Base-by-base conservation (phyloP, 78 protist species). In the Dictyostelium capitatum region DNA sequence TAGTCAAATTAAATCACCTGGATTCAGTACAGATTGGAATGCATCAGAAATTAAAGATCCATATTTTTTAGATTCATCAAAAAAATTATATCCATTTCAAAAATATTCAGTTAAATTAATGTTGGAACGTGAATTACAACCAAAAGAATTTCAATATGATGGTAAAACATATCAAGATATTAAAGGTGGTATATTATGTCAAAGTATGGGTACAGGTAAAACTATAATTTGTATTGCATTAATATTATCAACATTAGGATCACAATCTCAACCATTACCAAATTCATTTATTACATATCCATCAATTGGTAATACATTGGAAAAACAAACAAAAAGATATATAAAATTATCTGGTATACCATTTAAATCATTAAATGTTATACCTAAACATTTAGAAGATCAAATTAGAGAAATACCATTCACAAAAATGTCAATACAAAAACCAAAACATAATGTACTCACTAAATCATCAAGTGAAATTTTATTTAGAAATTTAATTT, bases 191-290 rank as follows among this genome's bases (percentile, higher is more conserved):
- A 89, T 89, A 12, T 54, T 89, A 51, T 89, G 94, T n/a, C 85
- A 89, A 46, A 69, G 54, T 46, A 79, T 89, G 85, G 94, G 94
- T 41, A 89, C 94, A 50, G 94, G 94, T 23, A 89, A 89, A 28
- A 89, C 94, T 32, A 46, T 80, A 28, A 89, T 89, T 25, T 79
- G 94, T 72, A 89, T 89, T 23, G 80, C 87, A 25, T 70, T 89
- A 41, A 56, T 89, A 17, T 80, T 80, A 1, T 67, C 85, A 10
- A 89, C 94, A n/a, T 57, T 79, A n/a, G 94, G 94, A 19, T 56
- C 77, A 41, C 75, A 74, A 32, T 78, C 91, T 0, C 14, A n/a
- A 20, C 54, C 79, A 46, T 9, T 30, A 10, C 56, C 56, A 51
- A 51, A 51, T 12, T 51, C 56, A 51, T 37, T 37, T 37, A 57